Base-by-base conservation (phyloP, 768 basidiomycete genomes). In the Lyophyllum decastes region DNA sequence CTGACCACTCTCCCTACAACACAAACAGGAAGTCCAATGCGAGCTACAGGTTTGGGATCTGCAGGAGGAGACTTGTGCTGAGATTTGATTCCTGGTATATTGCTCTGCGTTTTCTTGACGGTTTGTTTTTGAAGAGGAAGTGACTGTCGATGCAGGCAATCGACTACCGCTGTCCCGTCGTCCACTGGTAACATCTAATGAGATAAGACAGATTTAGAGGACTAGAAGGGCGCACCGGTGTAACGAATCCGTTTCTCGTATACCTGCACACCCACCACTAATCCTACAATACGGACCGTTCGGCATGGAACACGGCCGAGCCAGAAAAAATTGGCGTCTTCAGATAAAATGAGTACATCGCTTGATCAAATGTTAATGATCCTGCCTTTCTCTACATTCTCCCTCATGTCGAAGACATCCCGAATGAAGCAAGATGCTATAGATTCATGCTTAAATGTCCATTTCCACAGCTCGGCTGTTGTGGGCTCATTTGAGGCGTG, bases 101-200 rank as follows among this genome's bases (percentile, higher is more conserved):
- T 30, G 4, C n/a, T 12, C 34, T 50, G 58, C 12, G 50, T 21
- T 33, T 47, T 60, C 52, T 68, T 70, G 16, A 54, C 54, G 0
- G 64, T n/a, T n/a, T n/a, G 64, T n/a, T 65, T 48, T 33, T 53
- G 59, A 10, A 68, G 66, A 22, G 69, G 61, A 5, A 70, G 68
- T 41, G 75, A 46, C 26, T 64, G 73, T 22, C 72, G 75, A 65
- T 84, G 79, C 2, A 75, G 65, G 64, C 90, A 92, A 46, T 92
- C 90, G 24, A 93, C 77, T 3, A 88, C 84, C 26, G 75, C 84
- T 1, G 89, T 88, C 5, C 90, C 89, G 62, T 93, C 91, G 65
- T 93, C 91, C 57, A 92, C 89, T 92, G 51, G 21, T 22, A 17
- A 38, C 19, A 30, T 4, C 1, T 16, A n/a, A 4, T 57, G 16